A percentile compares a stretch with the other conserved stretches of the same genome.
Conservation (phyloP, 139 green algal species). For the Yamagishiella unicocca region DNA sequence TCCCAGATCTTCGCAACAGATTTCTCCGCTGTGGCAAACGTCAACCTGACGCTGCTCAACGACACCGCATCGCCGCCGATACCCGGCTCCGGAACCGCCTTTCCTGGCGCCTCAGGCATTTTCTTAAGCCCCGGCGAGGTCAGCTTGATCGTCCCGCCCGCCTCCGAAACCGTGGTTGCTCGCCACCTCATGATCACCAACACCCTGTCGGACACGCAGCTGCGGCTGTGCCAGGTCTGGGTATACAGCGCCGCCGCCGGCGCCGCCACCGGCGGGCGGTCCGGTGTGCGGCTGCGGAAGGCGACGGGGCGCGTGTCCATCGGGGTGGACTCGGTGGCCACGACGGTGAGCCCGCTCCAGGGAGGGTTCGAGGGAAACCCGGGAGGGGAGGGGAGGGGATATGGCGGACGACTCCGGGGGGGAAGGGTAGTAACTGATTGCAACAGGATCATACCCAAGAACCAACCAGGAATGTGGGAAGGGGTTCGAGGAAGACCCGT, state of each 20-base stretch:
- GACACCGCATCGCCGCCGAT: neutral
- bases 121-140: neutral
- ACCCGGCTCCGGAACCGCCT: neutral
- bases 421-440: no score
- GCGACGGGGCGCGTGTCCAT: neutral
- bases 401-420: no score
- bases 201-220: neutral
- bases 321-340: no score
- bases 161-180: neutral
- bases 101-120: neutral
- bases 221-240: conserved; percentile 28
- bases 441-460: no score
- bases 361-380: no score
- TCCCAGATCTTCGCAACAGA: neutral
- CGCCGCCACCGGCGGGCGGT: neutral
- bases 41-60: conserved; percentile 16
- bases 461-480: no score
- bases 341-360: no score
- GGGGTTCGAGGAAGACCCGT: no score
- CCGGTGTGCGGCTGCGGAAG: neutral
- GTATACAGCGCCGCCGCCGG: conserved; percentile 4
- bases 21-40: neutral
- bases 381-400: no score
- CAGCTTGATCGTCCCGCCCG: neutral
- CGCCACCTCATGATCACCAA: neutral